These are phyloP conservation scores for Bruguiera sexangula DNA, from an alignment of 345 rosid species.

Conservation along the genomic window DNA sequence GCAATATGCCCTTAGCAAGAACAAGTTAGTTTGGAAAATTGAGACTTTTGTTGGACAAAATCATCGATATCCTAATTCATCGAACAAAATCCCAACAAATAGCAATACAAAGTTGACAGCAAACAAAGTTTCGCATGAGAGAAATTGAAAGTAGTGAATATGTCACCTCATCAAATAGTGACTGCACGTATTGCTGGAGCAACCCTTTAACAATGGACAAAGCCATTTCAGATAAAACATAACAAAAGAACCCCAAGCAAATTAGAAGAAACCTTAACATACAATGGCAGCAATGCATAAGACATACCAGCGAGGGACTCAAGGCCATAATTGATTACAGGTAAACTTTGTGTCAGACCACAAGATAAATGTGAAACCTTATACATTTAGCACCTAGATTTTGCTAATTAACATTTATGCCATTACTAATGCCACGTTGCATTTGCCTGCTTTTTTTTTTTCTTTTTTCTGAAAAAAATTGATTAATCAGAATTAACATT, in stretches of 20 bases:
- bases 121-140: not conserved
- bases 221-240: constrained; percentile 37
- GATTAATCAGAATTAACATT: not conserved
- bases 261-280: constrained; percentile 13
- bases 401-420: constrained; percentile 27
- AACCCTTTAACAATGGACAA: constrained; percentile 39
- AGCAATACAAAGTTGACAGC: not conserved
- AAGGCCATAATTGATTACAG: constrained; percentile 12
- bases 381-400: constrained; percentile 16
- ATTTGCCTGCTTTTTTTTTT: not conserved
- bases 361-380: constrained; percentile 20
- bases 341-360: constrained; percentile 26
- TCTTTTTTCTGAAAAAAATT: constrained; percentile 2
- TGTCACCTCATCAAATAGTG: constrained; percentile 46
- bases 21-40: too few relatives aligned
- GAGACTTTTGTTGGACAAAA: too few relatives aligned
- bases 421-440: constrained; percentile 18
- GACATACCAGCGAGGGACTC: constrained; percentile 15
- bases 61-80: too few relatives aligned
- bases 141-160: constrained; percentile 1
- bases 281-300: constrained; percentile 23
- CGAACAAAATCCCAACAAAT: too few relatives aligned
- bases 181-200: constrained; percentile 40
- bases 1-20: too few relatives aligned
- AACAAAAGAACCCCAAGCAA: constrained; percentile 3